Base-by-base conservation (phyloP, 495 filamentous ascomycete species). In the Coniosporium apollinis region DNA sequence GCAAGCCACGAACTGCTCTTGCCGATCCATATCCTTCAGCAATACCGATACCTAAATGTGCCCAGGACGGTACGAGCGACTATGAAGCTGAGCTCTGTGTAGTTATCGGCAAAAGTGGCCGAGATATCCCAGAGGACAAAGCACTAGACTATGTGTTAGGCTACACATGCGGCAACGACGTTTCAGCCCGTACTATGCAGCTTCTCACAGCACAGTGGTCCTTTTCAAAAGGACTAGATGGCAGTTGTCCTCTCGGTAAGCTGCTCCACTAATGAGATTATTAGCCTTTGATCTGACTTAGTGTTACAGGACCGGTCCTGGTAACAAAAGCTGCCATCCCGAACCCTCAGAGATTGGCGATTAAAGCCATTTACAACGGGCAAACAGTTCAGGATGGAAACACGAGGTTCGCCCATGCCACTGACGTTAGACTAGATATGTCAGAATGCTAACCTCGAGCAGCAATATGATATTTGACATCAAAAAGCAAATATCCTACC, bases 11-110 rank as follows among this genome's bases (percentile, higher is more conserved):
- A 3, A 55, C 56, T 3, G 55, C 61, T 1, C 46, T 71, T 1
- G 49, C 43, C 5, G 62, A 54, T 7, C 62, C 60, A 0, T 60
- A 57, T 24, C 61, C 62, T 1, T 62, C 62, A 36, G 31, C 50
- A 22, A 58, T 65, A 36, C 55, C 49, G 22, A 51, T 69, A 8
- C 65, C 61, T 4, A 58, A 52, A 28, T 42, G 47, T 33, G 61
- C 60, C 0, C 62, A 66, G 34, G 59, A 61, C 36, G 54, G 41
- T n/a, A 56, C 55, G 24, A 62, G 56, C 30, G 67, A 70, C 47
- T 65, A 64, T 33, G 61, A 66, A 40, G 61, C 54, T 4, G 63
- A 66, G 39, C 47, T 66, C 2, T 54, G 43, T 20, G 3, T 64
- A 4, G 45, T 66, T 0, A 58, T 64, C 32, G 51, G 49, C 4